Evolutionary conservation across 176 grass and related monocot species (phyloP).

Genomic region (Ananas comosus): DNA sequence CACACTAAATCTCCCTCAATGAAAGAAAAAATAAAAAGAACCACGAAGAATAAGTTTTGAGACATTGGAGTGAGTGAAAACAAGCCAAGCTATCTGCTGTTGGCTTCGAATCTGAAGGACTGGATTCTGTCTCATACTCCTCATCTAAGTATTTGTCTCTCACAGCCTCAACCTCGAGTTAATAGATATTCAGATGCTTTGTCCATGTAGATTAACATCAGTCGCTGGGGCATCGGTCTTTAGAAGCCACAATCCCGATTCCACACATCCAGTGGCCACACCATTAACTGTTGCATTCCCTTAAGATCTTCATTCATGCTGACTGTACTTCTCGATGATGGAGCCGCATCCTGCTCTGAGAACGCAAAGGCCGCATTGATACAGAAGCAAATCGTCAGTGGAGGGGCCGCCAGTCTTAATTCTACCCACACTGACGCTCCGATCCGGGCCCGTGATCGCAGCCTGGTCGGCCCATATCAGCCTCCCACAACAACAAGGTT

Average conservation of each 20-base stretch:
- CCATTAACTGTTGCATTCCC: constrained; percentile 92
- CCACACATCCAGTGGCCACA: constrained; percentile 89
- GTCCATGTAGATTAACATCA: constrained; percentile 87
- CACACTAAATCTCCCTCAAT: constrained; percentile 20
- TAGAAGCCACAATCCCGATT: no score
- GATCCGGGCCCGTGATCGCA: constrained; percentile 59
- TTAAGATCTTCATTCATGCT: constrained; percentile 92
- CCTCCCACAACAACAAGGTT: constrained; percentile 84
- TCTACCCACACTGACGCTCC: constrained; percentile 66
- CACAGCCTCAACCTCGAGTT: constrained; percentile 13
- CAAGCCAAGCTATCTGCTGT: not conserved
- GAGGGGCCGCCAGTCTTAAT: constrained; percentile 71
- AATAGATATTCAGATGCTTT: constrained; percentile 65
- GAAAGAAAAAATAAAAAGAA: constrained; percentile 25
- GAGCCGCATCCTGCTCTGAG: constrained; percentile 76
- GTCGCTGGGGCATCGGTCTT: constrained; percentile 87
- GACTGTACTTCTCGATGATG: constrained; percentile 93
- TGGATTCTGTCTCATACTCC: constrained; percentile 17
- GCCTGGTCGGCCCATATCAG: constrained; percentile 97
- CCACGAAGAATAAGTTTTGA: constrained; percentile 28
- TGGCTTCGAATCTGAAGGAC: not conserved
- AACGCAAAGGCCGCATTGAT: constrained; percentile 89
- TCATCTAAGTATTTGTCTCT: constrained; percentile 14
- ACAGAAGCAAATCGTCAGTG: constrained; percentile 75
- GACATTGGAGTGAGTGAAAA: constrained; percentile 14